Conservation (phyloP, 352 stramenopile species). For the Pythium monospermum region DNA sequence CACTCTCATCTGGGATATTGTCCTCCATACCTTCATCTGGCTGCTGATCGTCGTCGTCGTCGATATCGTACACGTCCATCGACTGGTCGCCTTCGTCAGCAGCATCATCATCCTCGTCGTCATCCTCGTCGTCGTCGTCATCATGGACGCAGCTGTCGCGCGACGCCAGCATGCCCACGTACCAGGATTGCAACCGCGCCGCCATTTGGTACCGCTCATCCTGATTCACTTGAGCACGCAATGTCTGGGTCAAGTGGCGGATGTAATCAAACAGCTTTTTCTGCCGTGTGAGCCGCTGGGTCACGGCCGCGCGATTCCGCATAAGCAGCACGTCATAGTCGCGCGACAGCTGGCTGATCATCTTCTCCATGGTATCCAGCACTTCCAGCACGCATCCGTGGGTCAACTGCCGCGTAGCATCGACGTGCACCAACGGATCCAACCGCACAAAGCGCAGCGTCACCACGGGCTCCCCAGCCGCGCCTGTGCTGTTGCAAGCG, state of each 20-base stretch:
- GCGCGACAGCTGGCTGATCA: conserved; percentile 25
- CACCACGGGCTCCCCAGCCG: conserved; percentile 25
- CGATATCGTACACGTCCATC: conserved; percentile 18
- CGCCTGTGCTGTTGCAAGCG: conserved; percentile 8
- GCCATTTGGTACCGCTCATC: conserved; percentile 50
- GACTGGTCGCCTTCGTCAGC: conserved; percentile 9
- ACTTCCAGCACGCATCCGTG: conserved; percentile 44
- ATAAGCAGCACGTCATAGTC: conserved; percentile 38
- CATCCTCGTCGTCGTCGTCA: conserved; percentile 5
- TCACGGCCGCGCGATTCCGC: conserved; percentile 32
- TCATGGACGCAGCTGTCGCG: not conserved
- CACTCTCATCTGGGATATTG: not conserved
- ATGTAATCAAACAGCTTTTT: conserved; percentile 64
- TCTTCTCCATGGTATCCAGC: conserved; percentile 37
- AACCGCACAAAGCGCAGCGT: conserved; percentile 61
- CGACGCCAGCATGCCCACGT: not conserved
- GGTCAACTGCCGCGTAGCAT: conserved; percentile 28
- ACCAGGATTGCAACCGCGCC: conserved; percentile 52
- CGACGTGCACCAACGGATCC: conserved; percentile 30
- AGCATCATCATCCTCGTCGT: not conserved
- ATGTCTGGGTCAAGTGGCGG: conserved; percentile 14
- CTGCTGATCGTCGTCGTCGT: conserved; percentile 1
- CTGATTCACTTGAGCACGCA: not conserved
- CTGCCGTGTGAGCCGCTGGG: conserved; percentile 30
- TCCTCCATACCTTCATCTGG: not conserved